phyloP scores from a whole-genome alignment of 2,329 filamentous ascomycete species.

The Ophiostoma sp. region DNA sequence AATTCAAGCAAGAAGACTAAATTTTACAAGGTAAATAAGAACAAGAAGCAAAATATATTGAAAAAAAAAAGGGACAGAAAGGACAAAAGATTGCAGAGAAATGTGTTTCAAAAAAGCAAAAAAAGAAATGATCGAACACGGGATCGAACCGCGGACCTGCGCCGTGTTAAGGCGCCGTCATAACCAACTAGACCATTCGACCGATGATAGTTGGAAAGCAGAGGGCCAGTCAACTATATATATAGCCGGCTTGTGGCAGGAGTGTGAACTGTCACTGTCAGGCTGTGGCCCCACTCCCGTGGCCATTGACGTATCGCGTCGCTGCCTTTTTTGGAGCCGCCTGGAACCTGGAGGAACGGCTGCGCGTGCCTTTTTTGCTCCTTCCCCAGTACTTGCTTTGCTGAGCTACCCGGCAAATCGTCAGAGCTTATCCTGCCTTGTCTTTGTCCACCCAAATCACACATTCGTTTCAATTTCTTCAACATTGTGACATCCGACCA shows the following conservation, averaged over 20 bases:
- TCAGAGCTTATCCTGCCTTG: conserved; percentile 1
- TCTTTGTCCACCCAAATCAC: neutral
- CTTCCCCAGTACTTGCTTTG: neutral
- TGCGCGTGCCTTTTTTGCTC: conserved; percentile 13
- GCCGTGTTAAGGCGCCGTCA: conserved; percentile 29
- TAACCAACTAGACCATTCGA: conserved; percentile 29
- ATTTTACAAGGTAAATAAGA: no score
- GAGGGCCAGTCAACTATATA: neutral
- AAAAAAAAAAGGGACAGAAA: neutral
- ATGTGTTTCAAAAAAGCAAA: neutral
- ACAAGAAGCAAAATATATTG: no score
- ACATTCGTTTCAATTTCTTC: neutral
- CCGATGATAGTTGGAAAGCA: neutral
- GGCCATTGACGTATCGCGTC: conserved; percentile 27
- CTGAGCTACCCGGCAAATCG: conserved; percentile 10
- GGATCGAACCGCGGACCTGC: conserved; percentile 28
- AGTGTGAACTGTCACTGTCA: neutral
- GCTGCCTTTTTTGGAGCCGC: conserved; percentile 15
- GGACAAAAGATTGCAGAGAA: neutral
- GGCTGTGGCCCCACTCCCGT: neutral
- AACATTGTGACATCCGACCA: neutral
- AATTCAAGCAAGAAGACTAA: no score
- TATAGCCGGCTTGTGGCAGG: neutral
- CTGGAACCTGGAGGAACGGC: neutral
- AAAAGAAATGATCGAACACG: conserved; percentile 26